Evolutionary conservation across 768 basidiomycete genomes (phyloP).

Genomic region (Cystobasidium tubakii): DNA sequence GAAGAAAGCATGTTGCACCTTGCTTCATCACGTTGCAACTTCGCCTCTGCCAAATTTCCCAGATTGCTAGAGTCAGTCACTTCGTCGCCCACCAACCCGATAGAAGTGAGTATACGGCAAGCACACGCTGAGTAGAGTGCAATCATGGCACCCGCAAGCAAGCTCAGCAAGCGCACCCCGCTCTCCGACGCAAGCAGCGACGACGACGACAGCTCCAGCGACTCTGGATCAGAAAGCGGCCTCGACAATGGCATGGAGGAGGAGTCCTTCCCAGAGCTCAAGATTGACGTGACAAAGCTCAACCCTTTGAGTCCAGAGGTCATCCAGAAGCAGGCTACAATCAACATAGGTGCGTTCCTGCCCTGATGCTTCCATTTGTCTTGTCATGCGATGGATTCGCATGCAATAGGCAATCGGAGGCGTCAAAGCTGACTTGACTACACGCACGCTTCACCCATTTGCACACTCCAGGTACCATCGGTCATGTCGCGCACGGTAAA

Average conservation of each 20-base stretch:
- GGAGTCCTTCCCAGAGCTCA: slow-evolving; percentile 51
- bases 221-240: not conserved
- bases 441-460: not conserved
- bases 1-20: not conserved
- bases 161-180: slow-evolving; percentile 28
- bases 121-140: not conserved
- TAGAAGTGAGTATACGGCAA: not conserved
- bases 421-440: not conserved
- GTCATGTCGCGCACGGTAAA: slow-evolving; percentile 97
- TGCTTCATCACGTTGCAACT: too few relatives aligned
- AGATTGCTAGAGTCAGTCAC: not conserved
- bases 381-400: slow-evolving; percentile 16
- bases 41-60: not conserved
- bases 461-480: slow-evolving; percentile 70
- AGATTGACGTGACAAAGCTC: slow-evolving; percentile 73
- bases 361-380: not conserved
- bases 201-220: slow-evolving; percentile 14
- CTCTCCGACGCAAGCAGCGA: slow-evolving; percentile 27
- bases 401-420: not conserved
- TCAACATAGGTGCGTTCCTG: slow-evolving; percentile 67
- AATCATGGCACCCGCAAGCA: slow-evolving; percentile 26
- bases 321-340: slow-evolving; percentile 71
- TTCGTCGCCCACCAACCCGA: not conserved
- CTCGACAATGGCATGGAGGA: slow-evolving; percentile 18
- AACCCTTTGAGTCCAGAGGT: slow-evolving; percentile 73